Conservation (phyloP, 164 flowering plant species). For the Warburgia ugandensis region DNA sequence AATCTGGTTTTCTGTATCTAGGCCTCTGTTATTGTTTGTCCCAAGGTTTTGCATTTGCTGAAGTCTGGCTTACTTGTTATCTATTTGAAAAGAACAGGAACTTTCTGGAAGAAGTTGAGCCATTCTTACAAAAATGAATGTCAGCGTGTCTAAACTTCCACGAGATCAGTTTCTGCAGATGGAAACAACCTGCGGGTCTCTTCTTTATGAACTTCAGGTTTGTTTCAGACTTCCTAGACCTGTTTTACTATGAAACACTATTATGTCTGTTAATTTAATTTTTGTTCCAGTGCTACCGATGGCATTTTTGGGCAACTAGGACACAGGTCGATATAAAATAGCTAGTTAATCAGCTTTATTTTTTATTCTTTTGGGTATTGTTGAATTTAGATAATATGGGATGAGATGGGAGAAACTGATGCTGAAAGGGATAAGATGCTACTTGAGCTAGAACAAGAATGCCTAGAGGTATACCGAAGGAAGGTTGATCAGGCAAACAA, state of each 20-base stretch:
- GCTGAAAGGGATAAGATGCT: constrained; percentile 54
- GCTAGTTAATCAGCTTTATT: neutral
- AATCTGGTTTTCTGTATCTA: too few relatives aligned
- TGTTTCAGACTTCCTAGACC: neutral
- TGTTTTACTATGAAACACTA: neutral
- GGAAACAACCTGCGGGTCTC: constrained; percentile 55
- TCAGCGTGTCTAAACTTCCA: constrained; percentile 22
- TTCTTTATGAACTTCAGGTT: constrained; percentile 66
- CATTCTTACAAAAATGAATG: too few relatives aligned
- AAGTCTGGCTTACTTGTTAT: too few relatives aligned
- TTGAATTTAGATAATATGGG: constrained; percentile 59
- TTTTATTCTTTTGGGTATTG: neutral
- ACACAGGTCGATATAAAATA: neutral
- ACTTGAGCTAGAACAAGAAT: constrained; percentile 60
- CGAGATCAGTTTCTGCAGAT: constrained; percentile 24
- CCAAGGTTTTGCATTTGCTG: too few relatives aligned
- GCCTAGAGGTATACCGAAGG: constrained; percentile 59
- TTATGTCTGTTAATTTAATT: neutral
- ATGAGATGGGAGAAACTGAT: constrained; percentile 79
- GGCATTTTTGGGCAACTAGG: neutral
- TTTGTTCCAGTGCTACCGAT: neutral
- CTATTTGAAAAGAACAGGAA: too few relatives aligned
- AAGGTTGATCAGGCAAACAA: constrained; percentile 61
- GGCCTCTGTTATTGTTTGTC: too few relatives aligned
- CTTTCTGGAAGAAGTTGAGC: too few relatives aligned